Conservation (phyloP, 768 basidiomycete genomes). For the Auriscalpium vulgare region DNA sequence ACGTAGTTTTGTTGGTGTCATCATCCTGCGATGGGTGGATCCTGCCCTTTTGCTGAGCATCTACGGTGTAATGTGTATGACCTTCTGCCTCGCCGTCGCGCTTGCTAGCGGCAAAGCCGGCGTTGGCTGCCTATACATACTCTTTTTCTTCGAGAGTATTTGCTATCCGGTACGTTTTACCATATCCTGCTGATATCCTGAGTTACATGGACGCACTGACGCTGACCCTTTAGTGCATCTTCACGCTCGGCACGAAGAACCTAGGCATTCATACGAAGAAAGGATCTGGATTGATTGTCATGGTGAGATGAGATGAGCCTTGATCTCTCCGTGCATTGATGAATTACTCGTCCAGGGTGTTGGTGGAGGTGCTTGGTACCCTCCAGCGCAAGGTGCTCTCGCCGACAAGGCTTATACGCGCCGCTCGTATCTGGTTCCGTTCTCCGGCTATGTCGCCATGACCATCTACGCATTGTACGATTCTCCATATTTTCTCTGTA, state of each 20-base stretch:
- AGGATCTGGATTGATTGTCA: slow-evolving; percentile 58
- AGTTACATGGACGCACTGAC: neutral
- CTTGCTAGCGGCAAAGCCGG: slow-evolving; percentile 45
- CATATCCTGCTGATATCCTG: neutral
- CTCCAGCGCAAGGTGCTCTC: slow-evolving; percentile 49
- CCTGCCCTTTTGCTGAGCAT: slow-evolving; percentile 52
- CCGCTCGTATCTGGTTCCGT: slow-evolving; percentile 52
- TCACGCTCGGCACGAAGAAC: slow-evolving; percentile 59
- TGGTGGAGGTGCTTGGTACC: slow-evolving; percentile 64
- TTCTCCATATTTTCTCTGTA: neutral
- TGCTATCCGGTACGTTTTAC: slow-evolving; percentile 49
- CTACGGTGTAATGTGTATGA: slow-evolving; percentile 43
- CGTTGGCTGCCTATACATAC: slow-evolving; percentile 50
- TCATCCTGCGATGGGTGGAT: slow-evolving; percentile 53
- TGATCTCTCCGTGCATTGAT: neutral
- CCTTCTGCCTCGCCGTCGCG: slow-evolving; percentile 45
- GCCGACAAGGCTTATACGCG: slow-evolving; percentile 42
- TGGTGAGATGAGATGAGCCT: slow-evolving; percentile 27
- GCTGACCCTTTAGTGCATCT: slow-evolving; percentile 36
- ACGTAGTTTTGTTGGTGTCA: slow-evolving; percentile 49
- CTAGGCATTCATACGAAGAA: slow-evolving; percentile 51
- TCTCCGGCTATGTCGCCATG: slow-evolving; percentile 54
- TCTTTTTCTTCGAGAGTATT: slow-evolving; percentile 74
- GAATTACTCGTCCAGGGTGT: slow-evolving; percentile 33
- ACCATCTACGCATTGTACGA: slow-evolving; percentile 43